Conservation (phyloP, 768 basidiomycete genomes). For the Pulveroboletus frians region DNA sequence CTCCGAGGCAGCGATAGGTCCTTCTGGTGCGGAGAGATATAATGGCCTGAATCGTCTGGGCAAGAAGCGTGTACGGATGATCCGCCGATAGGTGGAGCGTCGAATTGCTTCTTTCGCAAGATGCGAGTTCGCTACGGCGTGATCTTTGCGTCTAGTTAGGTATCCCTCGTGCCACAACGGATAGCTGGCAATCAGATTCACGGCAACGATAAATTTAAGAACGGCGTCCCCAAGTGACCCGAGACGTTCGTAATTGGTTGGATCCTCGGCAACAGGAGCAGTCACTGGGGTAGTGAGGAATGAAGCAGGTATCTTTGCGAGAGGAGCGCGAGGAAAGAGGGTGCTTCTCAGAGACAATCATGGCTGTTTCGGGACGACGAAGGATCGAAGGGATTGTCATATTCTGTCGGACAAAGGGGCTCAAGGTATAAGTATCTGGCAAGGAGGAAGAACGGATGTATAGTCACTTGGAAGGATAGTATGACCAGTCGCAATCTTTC, state of each 20-base stretch:
- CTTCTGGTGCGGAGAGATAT: conserved; percentile 18
- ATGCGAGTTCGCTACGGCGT: conserved; percentile 62
- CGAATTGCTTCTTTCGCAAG: conserved; percentile 61
- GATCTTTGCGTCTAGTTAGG: conserved; percentile 64
- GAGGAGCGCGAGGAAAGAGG: conserved; percentile 40
- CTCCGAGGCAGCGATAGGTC: not conserved
- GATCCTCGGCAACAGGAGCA: conserved; percentile 57
- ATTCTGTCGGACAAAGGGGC: too few relatives aligned
- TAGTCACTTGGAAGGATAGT: too few relatives aligned
- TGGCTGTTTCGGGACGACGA: conserved; percentile 49
- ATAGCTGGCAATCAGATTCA: conserved; percentile 59
- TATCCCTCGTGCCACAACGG: conserved; percentile 80
- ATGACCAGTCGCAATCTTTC: too few relatives aligned
- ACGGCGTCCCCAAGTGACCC: conserved; percentile 75
- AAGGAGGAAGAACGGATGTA: too few relatives aligned
- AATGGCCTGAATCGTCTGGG: conserved; percentile 39
- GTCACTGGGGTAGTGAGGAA: conserved; percentile 54
- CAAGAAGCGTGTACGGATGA: conserved; percentile 50
- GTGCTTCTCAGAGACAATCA: conserved; percentile 49
- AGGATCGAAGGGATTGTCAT: conserved; percentile 62
- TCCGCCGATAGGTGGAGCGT: conserved; percentile 55
- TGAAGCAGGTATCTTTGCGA: conserved; percentile 40
- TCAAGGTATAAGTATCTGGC: conserved; percentile 31
- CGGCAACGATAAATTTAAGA: conserved; percentile 55
- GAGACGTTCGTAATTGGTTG: conserved; percentile 61